A percentile compares a stretch with the other conserved stretches of the same genome.
phyloP scores from a whole-genome alignment of 177 flowering plant genomes.

The Telopea speciosissima region DNA sequence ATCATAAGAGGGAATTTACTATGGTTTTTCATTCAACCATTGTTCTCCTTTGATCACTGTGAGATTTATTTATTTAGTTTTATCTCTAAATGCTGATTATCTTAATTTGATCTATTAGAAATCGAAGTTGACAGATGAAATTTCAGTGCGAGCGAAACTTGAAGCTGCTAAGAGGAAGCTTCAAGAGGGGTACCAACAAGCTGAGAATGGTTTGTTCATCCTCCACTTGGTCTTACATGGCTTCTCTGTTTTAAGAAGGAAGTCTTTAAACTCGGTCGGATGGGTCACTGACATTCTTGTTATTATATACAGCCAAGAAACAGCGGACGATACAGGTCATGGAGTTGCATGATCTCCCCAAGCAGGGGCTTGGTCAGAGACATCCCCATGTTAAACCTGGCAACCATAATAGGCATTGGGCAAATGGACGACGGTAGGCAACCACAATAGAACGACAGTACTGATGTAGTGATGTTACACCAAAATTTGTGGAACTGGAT shows the following conservation, averaged over 20 bases:
- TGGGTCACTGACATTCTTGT: neutral
- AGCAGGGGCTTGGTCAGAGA: conserved; percentile 44
- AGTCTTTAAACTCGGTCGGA: neutral
- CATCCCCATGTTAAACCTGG: conserved; percentile 44
- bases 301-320: conserved; percentile 59
- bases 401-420: conserved; percentile 45
- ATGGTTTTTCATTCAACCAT: neutral
- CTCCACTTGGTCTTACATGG: neutral
- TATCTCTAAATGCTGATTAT: conserved; percentile 4
- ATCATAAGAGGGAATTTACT: neutral
- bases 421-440: conserved; percentile 45
- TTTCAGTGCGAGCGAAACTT: conserved; percentile 36
- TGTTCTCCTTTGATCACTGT: conserved; percentile 9
- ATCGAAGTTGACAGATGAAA: conserved; percentile 32
- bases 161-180: conserved; percentile 72
- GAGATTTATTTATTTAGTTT: too few species aligned
- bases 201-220: conserved; percentile 56
- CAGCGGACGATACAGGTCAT: conserved; percentile 80
- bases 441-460: too few species aligned
- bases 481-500: too few species aligned
- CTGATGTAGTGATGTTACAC: conserved; percentile 1
- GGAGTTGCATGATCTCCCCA: conserved; percentile 80
- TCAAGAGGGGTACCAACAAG: conserved; percentile 79
- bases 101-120: conserved; percentile 25
- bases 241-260: neutral